Percentiles rank a stretch among this genome's conserved stretches.
These are phyloP conservation scores for Rhizopogon vesiculosus DNA, from an alignment of 768 basidiomycete genomes.

Conservation along the genomic window DNA sequence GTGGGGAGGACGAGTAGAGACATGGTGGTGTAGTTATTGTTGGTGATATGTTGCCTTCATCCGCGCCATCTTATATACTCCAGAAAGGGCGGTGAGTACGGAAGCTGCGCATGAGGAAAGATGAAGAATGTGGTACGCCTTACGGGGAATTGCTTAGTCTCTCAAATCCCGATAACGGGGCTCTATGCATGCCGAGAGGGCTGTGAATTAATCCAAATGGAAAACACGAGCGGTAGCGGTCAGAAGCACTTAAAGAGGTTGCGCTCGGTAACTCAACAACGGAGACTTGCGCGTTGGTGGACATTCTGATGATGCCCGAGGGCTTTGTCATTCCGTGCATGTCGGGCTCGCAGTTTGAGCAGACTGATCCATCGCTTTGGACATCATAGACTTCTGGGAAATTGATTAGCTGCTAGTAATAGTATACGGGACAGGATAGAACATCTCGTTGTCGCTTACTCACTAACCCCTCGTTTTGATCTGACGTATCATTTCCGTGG, in stretches of 20 bases:
- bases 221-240: not conserved
- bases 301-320: too few species aligned
- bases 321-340: not conserved
- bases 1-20: constrained; percentile 31
- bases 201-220: not conserved
- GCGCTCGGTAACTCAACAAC: not conserved
- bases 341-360: not conserved
- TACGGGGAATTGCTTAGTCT: not conserved
- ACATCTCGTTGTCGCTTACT: too few species aligned
- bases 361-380: too few species aligned
- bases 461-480: too few species aligned
- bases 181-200: not conserved
- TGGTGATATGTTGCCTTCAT: not conserved
- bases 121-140: not conserved
- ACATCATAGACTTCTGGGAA: too few species aligned
- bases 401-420: too few species aligned
- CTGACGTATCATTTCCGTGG: too few species aligned
- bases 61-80: not conserved
- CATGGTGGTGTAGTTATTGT: constrained; percentile 10
- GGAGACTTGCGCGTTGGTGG: not conserved
- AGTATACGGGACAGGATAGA: too few species aligned
- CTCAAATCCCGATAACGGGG: not conserved
- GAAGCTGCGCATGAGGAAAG: not conserved
- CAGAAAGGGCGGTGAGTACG: not conserved
- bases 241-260: too few species aligned